phyloP scores from a whole-genome alignment of 495 filamentous ascomycete species.

The Aspergillus wentii region DNA sequence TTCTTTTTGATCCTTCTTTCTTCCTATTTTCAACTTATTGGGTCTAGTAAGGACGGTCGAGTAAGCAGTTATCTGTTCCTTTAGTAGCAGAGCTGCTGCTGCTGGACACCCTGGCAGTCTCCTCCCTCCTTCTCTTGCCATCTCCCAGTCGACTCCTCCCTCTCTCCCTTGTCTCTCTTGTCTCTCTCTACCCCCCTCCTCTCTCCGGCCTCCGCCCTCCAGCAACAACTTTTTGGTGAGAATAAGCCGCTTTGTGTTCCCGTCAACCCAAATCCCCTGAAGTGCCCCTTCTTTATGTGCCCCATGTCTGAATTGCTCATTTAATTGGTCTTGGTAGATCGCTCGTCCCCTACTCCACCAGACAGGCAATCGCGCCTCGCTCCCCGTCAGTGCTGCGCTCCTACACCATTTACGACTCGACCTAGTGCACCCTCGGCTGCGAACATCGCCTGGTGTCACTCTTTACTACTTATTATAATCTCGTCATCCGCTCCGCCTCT shows the following conservation, averaged over 20 bases:
- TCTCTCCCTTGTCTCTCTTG: neutral
- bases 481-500: neutral
- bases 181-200: neutral
- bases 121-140: no score
- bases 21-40: no score
- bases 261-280: no score
- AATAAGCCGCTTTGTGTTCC: no score
- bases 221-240: slow-evolving; percentile 3
- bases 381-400: slow-evolving; percentile 3
- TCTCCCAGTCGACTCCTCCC: no score
- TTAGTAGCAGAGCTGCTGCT: no score
- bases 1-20: neutral
- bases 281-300: slow-evolving; percentile 6
- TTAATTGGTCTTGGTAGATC: slow-evolving; percentile 27
- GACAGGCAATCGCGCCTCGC: slow-evolving; percentile 16
- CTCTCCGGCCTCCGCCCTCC: neutral
- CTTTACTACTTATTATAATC: neutral
- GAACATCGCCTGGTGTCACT: no score
- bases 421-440: no score
- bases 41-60: no score
- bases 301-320: slow-evolving; percentile 17
- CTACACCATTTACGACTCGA: slow-evolving; percentile 5
- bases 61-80: no score
- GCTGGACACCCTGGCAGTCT: no score
- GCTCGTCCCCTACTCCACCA: slow-evolving; percentile 20